These are phyloP conservation scores for Auricularia heimuer DNA, from an alignment of 768 basidiomycete genomes.

Conservation along the genomic window DNA sequence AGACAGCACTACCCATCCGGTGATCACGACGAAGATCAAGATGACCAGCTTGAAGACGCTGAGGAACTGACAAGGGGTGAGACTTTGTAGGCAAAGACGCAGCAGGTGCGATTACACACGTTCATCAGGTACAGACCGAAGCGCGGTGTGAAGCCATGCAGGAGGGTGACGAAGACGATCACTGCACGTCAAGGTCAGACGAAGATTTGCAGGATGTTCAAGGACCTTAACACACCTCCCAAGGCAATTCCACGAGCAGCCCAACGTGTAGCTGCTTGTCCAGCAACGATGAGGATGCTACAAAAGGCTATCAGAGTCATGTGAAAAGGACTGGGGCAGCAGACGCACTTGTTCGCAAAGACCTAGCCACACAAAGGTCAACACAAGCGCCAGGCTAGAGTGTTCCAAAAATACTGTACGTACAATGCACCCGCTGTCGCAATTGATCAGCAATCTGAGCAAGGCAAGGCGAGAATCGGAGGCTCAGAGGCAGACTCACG, in stretches of 20 bases:
- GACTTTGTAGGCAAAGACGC: not conserved
- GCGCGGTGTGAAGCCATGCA: slow-evolving; percentile 44
- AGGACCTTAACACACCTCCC: slow-evolving; percentile 29
- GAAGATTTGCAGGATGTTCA: not conserved
- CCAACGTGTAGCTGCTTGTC: slow-evolving; percentile 33
- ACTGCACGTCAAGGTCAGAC: slow-evolving; percentile 22
- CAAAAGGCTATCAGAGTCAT: slow-evolving; percentile 1
- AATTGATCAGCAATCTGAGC: not conserved
- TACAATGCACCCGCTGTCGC: not conserved
- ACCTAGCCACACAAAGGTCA: slow-evolving; percentile 16
- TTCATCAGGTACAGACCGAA: slow-evolving; percentile 47
- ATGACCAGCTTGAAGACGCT: slow-evolving; percentile 46
- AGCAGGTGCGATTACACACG: slow-evolving; percentile 19
- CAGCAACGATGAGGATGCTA: slow-evolving; percentile 42
- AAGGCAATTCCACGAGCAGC: slow-evolving; percentile 48
- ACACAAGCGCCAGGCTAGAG: not conserved
- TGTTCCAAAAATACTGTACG: not conserved
- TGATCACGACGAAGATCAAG: slow-evolving; percentile 44
- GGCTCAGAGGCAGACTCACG: not conserved
- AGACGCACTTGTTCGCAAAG: slow-evolving; percentile 21
- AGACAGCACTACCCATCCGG: slow-evolving; percentile 52
- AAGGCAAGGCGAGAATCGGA: not conserved
- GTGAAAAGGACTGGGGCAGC: slow-evolving; percentile 7
- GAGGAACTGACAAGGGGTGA: slow-evolving; percentile 26
- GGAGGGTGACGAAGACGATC: slow-evolving; percentile 37